These are phyloP conservation scores for Neurospora sp. DNA, from an alignment of 495 filamentous ascomycete species.

Conservation along the genomic window DNA sequence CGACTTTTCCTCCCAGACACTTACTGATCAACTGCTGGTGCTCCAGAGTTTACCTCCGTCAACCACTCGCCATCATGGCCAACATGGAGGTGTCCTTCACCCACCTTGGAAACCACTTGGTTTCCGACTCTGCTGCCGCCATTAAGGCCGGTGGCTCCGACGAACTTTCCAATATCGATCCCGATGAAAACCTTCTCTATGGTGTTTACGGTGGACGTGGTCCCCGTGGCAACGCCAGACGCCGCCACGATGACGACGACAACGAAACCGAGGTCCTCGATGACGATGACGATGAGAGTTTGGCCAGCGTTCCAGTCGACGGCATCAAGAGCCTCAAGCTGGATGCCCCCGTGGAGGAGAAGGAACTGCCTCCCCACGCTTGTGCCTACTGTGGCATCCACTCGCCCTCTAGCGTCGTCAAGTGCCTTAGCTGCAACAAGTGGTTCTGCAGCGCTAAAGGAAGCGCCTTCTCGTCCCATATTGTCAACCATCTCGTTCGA, in stretches of 20 bases:
- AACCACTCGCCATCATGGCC: neutral
- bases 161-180: conserved; percentile 55
- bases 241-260: conserved; percentile 69
- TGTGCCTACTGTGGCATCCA: conserved; percentile 99
- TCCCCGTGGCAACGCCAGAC: conserved; percentile 39
- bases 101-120: conserved; percentile 72
- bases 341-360: conserved; percentile 65
- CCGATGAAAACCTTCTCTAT: conserved; percentile 66
- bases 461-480: conserved; percentile 93
- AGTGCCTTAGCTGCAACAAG: conserved; percentile 90
- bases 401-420: conserved; percentile 87
- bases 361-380: conserved; percentile 87
- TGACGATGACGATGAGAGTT: conserved; percentile 86
- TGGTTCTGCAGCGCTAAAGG: conserved; percentile 99
- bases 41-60: neutral
- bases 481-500: conserved; percentile 95
- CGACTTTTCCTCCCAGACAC: neutral
- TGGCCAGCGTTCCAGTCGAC: conserved; percentile 75
- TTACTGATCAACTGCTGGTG: neutral
- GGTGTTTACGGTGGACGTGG: conserved; percentile 52
- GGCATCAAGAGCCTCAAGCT: conserved; percentile 58
- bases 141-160: conserved; percentile 60
- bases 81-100: conserved; percentile 79
- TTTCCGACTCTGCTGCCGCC: conserved; percentile 58
- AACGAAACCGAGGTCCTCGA: conserved; percentile 81